Conservation (phyloP, 1,139 yeast genomes). For the Tardiomyces blankii region DNA sequence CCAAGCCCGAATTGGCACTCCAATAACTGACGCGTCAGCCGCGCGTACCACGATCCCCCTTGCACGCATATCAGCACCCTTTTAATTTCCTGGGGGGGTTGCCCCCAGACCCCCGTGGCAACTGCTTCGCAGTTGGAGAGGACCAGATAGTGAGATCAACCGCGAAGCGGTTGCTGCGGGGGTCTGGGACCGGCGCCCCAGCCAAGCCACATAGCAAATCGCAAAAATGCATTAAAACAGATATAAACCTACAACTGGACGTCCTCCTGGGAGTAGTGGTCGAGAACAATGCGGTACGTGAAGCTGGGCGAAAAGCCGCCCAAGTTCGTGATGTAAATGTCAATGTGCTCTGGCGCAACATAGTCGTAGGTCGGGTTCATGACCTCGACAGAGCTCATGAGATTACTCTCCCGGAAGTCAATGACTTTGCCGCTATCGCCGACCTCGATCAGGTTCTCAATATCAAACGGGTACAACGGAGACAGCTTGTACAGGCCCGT, state of each 20-base stretch:
- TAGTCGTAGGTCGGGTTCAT: conserved; percentile 90
- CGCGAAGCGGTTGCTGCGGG: too few species aligned
- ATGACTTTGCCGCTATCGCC: conserved; percentile 86
- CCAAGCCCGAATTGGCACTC: too few species aligned
- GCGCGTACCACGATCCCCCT: too few species aligned
- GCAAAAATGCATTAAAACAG: too few species aligned
- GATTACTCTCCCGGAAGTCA: conserved; percentile 49
- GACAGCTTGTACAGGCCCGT: conserved; percentile 90
- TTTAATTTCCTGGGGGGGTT: too few species aligned
- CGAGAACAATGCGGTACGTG: conserved; percentile 88
- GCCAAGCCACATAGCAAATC: too few species aligned
- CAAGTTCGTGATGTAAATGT: conserved; percentile 85
- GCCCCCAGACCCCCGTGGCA: too few species aligned
- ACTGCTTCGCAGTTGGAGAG: too few species aligned
- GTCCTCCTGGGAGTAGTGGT: conserved; percentile 83
- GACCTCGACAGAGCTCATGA: conserved; percentile 66
- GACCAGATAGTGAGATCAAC: too few species aligned
- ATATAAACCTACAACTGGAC: conserved; percentile 25
- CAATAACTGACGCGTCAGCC: too few species aligned
- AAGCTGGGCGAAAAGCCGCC: conserved; percentile 97
- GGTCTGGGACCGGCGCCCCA: too few species aligned
- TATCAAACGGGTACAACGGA: conserved; percentile 88
- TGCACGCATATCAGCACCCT: too few species aligned
- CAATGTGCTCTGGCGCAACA: conserved; percentile 88
- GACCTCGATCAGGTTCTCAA: conserved; percentile 80